Evolutionary conservation across 129 eudicot genomes (phyloP).

Genomic region (Deinandra increscens): DNA sequence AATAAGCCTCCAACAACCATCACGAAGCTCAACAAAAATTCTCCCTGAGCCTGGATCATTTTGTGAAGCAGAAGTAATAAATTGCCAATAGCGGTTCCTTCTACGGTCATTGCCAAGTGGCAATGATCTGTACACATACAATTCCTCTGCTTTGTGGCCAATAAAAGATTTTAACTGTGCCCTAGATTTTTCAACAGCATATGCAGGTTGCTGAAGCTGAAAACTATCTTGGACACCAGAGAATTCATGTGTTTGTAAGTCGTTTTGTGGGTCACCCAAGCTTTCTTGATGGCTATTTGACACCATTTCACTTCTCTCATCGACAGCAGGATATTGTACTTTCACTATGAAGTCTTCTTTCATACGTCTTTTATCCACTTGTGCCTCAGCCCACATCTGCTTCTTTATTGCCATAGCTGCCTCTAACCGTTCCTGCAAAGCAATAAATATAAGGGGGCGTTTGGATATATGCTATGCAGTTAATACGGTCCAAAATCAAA

Average conservation of each 20-base stretch:
- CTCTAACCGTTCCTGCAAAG: conserved; percentile 81
- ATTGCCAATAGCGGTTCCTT: conserved; percentile 87
- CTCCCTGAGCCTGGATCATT: conserved; percentile 81
- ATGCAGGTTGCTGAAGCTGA: conserved; percentile 53
- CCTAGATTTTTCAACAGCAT: conserved; percentile 72
- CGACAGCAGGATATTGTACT: conserved; percentile 46
- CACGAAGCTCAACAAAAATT: conserved; percentile 67
- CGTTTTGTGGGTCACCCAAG: conserved; percentile 36
- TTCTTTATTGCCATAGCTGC: conserved; percentile 87
- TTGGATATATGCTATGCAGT: no score
- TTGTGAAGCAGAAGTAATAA: conserved; percentile 62
- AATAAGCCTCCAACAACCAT: conserved; percentile 77
- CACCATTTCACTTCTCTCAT: conserved; percentile 40
- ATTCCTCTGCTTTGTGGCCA: conserved; percentile 74
- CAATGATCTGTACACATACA: conserved; percentile 77
- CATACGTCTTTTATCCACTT: conserved; percentile 67
- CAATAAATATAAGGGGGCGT: neutral
- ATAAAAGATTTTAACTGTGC: conserved; percentile 65
- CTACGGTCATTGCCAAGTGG: conserved; percentile 96
- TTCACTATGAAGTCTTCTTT: conserved; percentile 62
- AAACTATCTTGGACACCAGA: conserved; percentile 31
- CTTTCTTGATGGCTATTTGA: conserved; percentile 40
- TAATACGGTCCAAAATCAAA: no score
- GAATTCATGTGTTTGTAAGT: conserved; percentile 30
- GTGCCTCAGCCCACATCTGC: conserved; percentile 96